These are phyloP conservation scores for Berkeleyomyces rouxiae DNA, from an alignment of 2,329 filamentous ascomycete species.

Conservation along the genomic window DNA sequence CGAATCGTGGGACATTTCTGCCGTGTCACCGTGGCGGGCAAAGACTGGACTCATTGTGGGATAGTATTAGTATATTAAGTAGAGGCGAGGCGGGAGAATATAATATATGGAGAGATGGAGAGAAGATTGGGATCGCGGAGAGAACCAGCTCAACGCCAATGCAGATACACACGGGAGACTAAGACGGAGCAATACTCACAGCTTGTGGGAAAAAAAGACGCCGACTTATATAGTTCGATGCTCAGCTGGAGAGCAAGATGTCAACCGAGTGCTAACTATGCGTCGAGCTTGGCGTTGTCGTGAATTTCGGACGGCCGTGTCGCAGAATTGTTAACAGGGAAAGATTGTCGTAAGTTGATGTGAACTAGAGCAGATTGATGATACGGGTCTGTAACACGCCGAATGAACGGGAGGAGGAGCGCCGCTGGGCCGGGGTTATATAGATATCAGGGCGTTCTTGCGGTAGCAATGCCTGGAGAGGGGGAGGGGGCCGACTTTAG, in stretches of 20 bases:
- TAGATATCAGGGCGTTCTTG: neutral
- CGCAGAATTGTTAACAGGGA: neutral
- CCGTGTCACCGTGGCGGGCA: constrained; percentile 4
- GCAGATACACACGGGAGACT: neutral
- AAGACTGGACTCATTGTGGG: constrained; percentile 3
- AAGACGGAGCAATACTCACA: neutral
- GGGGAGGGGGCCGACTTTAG: no score
- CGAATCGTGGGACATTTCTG: neutral
- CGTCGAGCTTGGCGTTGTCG: neutral
- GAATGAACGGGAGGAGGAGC: neutral
- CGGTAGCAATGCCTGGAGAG: neutral
- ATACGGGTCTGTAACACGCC: constrained; percentile 7
- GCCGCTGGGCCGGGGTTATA: neutral
- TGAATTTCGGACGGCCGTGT: neutral
- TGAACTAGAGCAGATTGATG: constrained; percentile 6
- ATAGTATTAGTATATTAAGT: neutral
- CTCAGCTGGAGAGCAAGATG: neutral
- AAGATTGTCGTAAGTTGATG: neutral
- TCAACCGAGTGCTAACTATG: neutral
- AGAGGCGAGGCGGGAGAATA: neutral
- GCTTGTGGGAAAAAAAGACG: no score
- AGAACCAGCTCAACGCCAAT: neutral
- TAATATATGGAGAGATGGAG: neutral
- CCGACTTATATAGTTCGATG: neutral
- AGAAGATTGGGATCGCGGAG: neutral